phyloP scores from a whole-genome alignment of 2,329 filamentous ascomycete species.

The Anisogramma anomala region DNA sequence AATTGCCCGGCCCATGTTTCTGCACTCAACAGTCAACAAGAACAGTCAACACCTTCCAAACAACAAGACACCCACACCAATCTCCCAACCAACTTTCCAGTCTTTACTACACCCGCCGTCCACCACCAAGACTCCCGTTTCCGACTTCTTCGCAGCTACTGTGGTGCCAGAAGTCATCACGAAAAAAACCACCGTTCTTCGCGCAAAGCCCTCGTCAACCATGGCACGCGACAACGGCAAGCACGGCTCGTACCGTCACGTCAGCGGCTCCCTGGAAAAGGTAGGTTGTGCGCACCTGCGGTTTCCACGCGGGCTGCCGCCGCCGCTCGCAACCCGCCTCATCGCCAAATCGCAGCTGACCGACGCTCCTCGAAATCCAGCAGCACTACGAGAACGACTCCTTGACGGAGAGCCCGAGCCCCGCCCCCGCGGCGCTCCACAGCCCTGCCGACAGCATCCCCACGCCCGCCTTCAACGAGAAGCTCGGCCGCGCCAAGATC shows the following conservation, averaged over 20 bases:
- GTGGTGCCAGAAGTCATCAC: too few relatives aligned
- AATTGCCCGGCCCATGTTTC: too few relatives aligned
- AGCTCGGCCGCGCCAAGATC: not conserved
- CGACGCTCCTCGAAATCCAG: not conserved
- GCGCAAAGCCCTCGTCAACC: not conserved
- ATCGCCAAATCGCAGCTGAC: not conserved
- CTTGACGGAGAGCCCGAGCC: not conserved
- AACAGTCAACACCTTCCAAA: too few relatives aligned
- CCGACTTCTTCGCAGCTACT: too few relatives aligned
- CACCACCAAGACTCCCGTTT: too few relatives aligned
- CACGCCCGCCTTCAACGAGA: not conserved
- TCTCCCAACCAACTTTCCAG: too few relatives aligned
- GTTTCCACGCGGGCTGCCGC: not conserved
- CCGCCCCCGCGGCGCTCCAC: too few relatives aligned
- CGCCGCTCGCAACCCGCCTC: not conserved
- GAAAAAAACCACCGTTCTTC: too few relatives aligned
- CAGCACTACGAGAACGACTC: not conserved
- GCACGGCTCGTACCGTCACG: not conserved
- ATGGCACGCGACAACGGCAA: constrained; percentile 9
- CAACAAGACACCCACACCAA: too few relatives aligned
- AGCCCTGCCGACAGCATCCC: not conserved
- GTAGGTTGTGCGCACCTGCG: not conserved
- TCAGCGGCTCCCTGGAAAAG: not conserved
- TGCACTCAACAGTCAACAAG: too few relatives aligned
- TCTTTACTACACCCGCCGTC: too few relatives aligned